Percentiles rank a stretch among this genome's conserved stretches.
Evolutionary conservation across 345 rosid species (phyloP).

Genomic region (Eucalyptus sp.): DNA sequence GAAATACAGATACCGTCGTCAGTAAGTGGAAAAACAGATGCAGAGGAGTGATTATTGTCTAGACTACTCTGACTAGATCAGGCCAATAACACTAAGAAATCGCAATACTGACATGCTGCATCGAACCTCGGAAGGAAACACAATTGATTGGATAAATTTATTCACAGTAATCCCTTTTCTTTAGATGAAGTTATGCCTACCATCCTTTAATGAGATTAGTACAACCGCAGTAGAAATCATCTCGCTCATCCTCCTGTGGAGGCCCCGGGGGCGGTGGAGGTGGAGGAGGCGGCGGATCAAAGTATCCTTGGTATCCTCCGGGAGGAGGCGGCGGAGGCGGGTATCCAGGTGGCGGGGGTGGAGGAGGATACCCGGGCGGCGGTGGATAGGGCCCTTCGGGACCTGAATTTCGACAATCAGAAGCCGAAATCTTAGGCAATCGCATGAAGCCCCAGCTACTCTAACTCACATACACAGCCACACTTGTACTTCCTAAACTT

Average conservation of each 20-base stretch:
- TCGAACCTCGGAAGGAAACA: not conserved
- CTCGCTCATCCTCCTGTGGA: not conserved
- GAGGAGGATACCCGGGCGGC: not conserved
- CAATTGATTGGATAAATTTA: not conserved
- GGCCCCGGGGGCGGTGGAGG: not conserved
- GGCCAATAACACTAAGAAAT: not conserved
- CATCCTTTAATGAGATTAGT: slow-evolving; percentile 15
- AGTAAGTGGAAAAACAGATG: not conserved
- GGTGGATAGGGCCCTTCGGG: not conserved
- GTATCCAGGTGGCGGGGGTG: slow-evolving; percentile 4
- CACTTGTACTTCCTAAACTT: not conserved
- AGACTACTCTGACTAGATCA: not conserved
- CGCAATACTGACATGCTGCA: not conserved
- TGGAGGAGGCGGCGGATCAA: not conserved
- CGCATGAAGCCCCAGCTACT: not conserved
- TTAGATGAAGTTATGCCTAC: slow-evolving; percentile 1
- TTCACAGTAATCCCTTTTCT: not conserved
- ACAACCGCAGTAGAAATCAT: slow-evolving; percentile 4
- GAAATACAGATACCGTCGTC: not conserved
- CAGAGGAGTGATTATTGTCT: not conserved
- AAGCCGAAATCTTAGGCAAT: not conserved
- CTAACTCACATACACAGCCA: not conserved
- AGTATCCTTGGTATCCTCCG: not conserved
- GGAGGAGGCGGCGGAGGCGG: slow-evolving; percentile 2
- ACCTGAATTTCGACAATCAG: not conserved